Evolutionary conservation across 2,329 filamentous ascomycete genomes (phyloP).

Genomic region (Colletotrichum trifolii): DNA sequence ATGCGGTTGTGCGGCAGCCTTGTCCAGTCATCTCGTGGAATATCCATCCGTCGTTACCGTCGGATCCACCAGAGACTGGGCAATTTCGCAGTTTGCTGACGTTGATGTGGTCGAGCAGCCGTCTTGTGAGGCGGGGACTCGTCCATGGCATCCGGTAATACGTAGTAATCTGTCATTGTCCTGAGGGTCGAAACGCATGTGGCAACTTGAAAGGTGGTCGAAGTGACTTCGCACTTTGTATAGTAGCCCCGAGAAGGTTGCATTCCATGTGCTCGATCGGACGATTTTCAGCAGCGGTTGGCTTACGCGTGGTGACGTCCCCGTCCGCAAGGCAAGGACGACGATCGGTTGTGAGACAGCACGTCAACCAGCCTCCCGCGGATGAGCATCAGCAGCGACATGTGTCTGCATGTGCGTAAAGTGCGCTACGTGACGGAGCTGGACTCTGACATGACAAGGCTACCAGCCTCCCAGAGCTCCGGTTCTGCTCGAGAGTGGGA

Average conservation of each 20-base stretch:
- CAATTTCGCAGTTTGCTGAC: conserved; percentile 17
- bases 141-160: no score
- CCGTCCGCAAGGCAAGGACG: conserved; percentile 8
- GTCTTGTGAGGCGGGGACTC: no score
- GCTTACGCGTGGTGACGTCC: conserved; percentile 29
- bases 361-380: conserved; percentile 8
- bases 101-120: background rate
- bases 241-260: background rate
- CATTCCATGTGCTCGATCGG: conserved; percentile 18
- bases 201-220: background rate
- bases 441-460: no score
- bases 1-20: conserved; percentile 34
- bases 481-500: no score
- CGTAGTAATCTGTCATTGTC: no score
- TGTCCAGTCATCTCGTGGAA: conserved; percentile 29
- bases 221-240: conserved; percentile 2
- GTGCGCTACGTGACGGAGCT: no score
- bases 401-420: no score
- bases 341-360: conserved; percentile 21
- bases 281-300: conserved; percentile 12
- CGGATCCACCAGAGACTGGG: conserved; percentile 16
- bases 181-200: no score
- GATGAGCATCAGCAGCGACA: no score
- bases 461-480: no score
- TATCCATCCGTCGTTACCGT: conserved; percentile 23